Evolutionary conservation across 2,329 filamentous ascomycete genomes (phyloP).

Genomic region (Penicillium verrucosum): DNA sequence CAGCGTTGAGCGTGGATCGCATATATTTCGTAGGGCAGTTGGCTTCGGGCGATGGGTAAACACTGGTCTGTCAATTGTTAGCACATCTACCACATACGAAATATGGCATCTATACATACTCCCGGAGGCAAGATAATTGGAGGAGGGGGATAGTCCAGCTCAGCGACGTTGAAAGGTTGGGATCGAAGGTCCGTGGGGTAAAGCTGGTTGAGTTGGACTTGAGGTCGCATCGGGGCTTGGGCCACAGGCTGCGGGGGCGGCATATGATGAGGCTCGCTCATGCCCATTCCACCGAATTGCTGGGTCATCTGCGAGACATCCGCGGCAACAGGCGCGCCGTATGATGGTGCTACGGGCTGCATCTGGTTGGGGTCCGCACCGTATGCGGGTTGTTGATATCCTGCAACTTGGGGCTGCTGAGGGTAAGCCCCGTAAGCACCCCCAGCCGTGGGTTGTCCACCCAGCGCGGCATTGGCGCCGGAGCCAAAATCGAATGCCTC

Average conservation of each 20-base stretch:
- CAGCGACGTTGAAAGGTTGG: constrained; percentile 89
- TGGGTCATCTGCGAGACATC: constrained; percentile 72
- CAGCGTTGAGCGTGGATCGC: constrained; percentile 88
- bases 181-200: constrained; percentile 88
- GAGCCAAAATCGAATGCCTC: constrained; percentile 90
- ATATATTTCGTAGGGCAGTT: constrained; percentile 95
- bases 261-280: constrained; percentile 57
- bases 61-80: constrained; percentile 65
- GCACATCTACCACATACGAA: constrained; percentile 21
- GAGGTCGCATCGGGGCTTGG: constrained; percentile 39
- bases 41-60: constrained; percentile 83
- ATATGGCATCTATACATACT: constrained; percentile 55
- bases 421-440: constrained; percentile 63
- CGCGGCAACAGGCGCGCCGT: constrained; percentile 55
- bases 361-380: constrained; percentile 44
- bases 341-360: constrained; percentile 65
- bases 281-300: constrained; percentile 76
- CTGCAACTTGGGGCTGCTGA: constrained; percentile 48
- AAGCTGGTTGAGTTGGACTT: constrained; percentile 71
- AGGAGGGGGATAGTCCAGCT: constrained; percentile 87
- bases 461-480: constrained; percentile 72
- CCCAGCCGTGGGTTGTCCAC: constrained; percentile 50
- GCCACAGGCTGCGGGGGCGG: constrained; percentile 38
- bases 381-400: constrained; percentile 44
- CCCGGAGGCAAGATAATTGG: constrained; percentile 88